Conservation (phyloP, 1,139 yeast genomes). For the Pichia sp. region DNA sequence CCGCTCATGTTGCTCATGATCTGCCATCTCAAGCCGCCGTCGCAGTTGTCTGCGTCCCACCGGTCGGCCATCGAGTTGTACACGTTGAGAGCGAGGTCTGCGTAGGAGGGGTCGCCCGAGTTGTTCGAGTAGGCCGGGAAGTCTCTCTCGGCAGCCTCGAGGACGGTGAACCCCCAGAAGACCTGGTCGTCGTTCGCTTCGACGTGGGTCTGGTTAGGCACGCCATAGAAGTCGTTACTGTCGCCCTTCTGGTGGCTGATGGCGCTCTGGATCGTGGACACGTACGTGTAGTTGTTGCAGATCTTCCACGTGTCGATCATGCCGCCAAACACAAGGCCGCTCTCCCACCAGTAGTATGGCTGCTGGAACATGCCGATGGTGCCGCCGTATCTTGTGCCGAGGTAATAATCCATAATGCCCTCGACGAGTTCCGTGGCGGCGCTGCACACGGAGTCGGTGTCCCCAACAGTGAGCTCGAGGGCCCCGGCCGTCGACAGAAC, state of each 20-base stretch:
- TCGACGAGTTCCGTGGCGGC: constrained; percentile 55
- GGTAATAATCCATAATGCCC: constrained; percentile 83
- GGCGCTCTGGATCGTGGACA: constrained; percentile 55
- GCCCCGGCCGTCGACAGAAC: constrained; percentile 5
- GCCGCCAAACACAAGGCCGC: constrained; percentile 94
- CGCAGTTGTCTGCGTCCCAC: constrained; percentile 74
- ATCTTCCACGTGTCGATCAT: constrained; percentile 72
- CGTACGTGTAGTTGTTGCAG: constrained; percentile 69
- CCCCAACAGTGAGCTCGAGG: constrained; percentile 25
- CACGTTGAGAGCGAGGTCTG: constrained; percentile 69
- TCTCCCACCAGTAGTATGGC: constrained; percentile 99
- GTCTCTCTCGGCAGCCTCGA: constrained; percentile 55
- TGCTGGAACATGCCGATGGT: constrained; percentile 75
- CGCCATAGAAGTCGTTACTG: constrained; percentile 63
- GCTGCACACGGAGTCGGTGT: constrained; percentile 32
- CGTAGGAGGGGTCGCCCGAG: constrained; percentile 55
- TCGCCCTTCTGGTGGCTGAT: constrained; percentile 74
- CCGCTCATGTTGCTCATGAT: constrained; percentile 93
- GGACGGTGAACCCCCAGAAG: neutral
- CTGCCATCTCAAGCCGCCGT: constrained; percentile 95
- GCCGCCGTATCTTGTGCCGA: constrained; percentile 65
- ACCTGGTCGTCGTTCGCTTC: constrained; percentile 85
- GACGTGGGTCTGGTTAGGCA: constrained; percentile 81
- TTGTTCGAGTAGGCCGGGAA: constrained; percentile 63
- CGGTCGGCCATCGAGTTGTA: constrained; percentile 85